Conservation (phyloP, 2,329 filamentous ascomycete species). For the Fusarium albosuccineum region DNA sequence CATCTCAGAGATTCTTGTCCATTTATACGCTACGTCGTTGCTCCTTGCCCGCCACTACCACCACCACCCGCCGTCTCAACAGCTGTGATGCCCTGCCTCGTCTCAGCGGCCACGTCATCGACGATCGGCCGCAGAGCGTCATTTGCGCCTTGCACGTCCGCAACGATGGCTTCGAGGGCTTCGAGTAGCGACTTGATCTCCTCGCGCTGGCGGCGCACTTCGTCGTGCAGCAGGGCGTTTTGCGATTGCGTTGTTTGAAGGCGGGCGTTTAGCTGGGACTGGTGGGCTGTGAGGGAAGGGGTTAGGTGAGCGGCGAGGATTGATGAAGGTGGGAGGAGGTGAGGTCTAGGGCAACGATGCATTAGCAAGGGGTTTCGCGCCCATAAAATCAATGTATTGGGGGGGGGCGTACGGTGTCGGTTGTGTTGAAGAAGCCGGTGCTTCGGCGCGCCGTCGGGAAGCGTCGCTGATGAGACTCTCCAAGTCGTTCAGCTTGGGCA, state of each 20-base stretch:
- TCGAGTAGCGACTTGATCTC: constrained; percentile 67
- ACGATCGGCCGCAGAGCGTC: constrained; percentile 61
- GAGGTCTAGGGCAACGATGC: constrained; percentile 56
- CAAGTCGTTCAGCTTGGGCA: constrained; percentile 70
- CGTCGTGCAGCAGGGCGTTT: constrained; percentile 67
- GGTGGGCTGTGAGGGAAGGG: constrained; percentile 65
- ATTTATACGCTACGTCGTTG: neutral
- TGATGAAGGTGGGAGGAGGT: constrained; percentile 65
- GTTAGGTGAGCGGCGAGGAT: constrained; percentile 68
- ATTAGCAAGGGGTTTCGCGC: constrained; percentile 11
- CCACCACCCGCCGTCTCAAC: constrained; percentile 34
- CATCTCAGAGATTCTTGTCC: too few relatives aligned
- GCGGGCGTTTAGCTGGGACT: constrained; percentile 67
- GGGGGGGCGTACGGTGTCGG: constrained; percentile 61
- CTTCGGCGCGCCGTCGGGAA: constrained; percentile 43
- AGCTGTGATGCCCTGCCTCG: constrained; percentile 51
- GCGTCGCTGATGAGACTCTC: constrained; percentile 69
- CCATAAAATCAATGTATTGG: neutral
- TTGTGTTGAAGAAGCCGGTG: constrained; percentile 40
- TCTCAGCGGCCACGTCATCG: constrained; percentile 64
- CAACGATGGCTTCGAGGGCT: constrained; percentile 64
- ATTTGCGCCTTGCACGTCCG: constrained; percentile 68
- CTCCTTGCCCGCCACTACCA: neutral
- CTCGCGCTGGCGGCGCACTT: constrained; percentile 65
- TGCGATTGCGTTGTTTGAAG: constrained; percentile 69